A percentile compares a stretch with the other conserved stretches of the same genome.
Conservation (phyloP, 257 asterid genomes). For the Solanum boliviense region DNA sequence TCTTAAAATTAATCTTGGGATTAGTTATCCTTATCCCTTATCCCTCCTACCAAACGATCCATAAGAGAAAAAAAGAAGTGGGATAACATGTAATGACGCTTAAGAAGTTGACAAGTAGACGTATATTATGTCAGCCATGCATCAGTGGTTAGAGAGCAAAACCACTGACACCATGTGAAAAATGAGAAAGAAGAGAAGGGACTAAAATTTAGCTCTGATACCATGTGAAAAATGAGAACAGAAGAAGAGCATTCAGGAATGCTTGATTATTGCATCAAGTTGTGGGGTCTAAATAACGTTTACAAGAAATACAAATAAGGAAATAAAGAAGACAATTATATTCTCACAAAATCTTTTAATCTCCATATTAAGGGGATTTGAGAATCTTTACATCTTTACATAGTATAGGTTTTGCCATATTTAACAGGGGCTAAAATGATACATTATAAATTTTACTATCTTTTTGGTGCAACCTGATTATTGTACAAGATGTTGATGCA, state of each 20-base stretch:
- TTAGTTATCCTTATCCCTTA: too few species aligned
- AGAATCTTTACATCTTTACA: not conserved
- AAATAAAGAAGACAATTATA: not conserved
- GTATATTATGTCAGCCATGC: not conserved
- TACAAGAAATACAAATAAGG: not conserved
- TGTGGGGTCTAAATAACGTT: not conserved
- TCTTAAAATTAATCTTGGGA: too few species aligned
- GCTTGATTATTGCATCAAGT: not conserved
- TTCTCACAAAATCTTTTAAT: not conserved
- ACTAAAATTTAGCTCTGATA: too few species aligned
- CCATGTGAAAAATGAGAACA: not conserved
- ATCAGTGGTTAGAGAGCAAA: not conserved
- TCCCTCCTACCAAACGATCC: too few species aligned
- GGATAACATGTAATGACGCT: not conserved
- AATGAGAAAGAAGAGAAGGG: not conserved
- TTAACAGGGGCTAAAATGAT: not conserved
- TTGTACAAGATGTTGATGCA: not conserved
- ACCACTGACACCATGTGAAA: not conserved
- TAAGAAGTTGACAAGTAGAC: not conserved
- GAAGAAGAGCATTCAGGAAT: not conserved
- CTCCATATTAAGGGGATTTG: not conserved
- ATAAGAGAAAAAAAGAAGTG: not conserved
- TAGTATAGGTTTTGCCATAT: not conserved
- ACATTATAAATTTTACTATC: not conserved
- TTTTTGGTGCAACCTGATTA: not conserved